Percentiles rank a stretch among this genome's conserved stretches.
Conservation (phyloP, 2,329 filamentous ascomycete genomes). For the Tolypocladium capitatum region DNA sequence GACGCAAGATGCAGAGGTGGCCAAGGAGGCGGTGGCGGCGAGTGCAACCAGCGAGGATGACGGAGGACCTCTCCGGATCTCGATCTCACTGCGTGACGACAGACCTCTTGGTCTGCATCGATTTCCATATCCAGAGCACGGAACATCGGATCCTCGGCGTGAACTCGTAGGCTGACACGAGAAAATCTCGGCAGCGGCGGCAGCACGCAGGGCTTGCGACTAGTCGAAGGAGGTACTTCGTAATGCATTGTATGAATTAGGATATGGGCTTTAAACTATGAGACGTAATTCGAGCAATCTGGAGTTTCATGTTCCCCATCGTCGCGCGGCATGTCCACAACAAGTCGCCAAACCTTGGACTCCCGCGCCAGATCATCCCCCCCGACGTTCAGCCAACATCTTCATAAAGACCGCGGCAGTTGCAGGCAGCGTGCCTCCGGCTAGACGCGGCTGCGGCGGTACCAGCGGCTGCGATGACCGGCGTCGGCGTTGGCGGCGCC, state of each 20-base stretch:
- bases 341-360: not conserved
- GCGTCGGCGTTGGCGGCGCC: constrained; percentile 19
- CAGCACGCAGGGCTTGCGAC: not conserved
- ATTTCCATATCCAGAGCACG: not conserved
- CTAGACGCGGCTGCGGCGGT: constrained; percentile 28
- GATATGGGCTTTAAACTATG: not conserved
- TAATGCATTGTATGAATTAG: not conserved
- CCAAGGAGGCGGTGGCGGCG: not conserved
- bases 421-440: not conserved
- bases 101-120: too few species aligned
- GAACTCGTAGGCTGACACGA: too few species aligned
- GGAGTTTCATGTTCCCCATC: not conserved
- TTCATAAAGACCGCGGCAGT: not conserved
- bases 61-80: not conserved
- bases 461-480: constrained; percentile 25
- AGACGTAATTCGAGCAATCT: not conserved
- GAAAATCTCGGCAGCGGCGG: not conserved
- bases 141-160: not conserved
- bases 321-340: not conserved
- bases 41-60: too few species aligned
- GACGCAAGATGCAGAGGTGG: not conserved
- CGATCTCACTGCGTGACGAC: not conserved
- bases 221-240: not conserved
- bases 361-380: not conserved
- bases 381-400: not conserved